phyloP scores from a whole-genome alignment of 306 rosid species.

The Quercus wislizeni region DNA sequence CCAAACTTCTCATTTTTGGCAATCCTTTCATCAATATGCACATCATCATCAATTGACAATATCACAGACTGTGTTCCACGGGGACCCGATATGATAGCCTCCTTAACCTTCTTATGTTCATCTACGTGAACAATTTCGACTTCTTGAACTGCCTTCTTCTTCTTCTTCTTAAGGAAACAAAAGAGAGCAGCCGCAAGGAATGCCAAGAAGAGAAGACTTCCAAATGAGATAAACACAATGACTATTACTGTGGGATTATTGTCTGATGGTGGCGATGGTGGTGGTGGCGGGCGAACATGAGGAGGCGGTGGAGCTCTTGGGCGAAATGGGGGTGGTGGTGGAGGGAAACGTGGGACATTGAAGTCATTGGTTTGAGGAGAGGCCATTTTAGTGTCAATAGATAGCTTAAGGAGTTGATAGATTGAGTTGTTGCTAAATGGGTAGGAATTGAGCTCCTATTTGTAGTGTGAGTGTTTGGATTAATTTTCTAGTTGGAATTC shows the following conservation, averaged over 20 bases:
- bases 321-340: slow-evolving; percentile 22
- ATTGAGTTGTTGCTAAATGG: slow-evolving; percentile 13
- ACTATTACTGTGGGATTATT: slow-evolving; percentile 51
- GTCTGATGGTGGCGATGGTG: slow-evolving; percentile 54
- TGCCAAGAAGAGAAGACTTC: slow-evolving; percentile 52
- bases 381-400: slow-evolving; percentile 37
- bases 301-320: slow-evolving; percentile 37
- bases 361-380: slow-evolving; percentile 24
- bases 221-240: slow-evolving; percentile 50
- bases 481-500: slow-evolving; percentile 7
- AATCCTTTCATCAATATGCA: slow-evolving; percentile 46
- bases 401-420: neutral
- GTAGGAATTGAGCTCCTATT: slow-evolving; percentile 19
- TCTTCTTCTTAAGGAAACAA: slow-evolving; percentile 48
- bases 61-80: slow-evolving; percentile 40
- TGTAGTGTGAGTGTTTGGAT: slow-evolving; percentile 23
- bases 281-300: slow-evolving; percentile 27
- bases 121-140: slow-evolving; percentile 50
- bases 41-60: slow-evolving; percentile 64
- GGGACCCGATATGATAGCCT: slow-evolving; percentile 56
- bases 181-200: slow-evolving; percentile 57
- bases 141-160: slow-evolving; percentile 45
- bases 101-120: slow-evolving; percentile 53
- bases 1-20: slow-evolving; percentile 36
- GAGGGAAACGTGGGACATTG: slow-evolving; percentile 32